Evolutionary conservation across 805 yeast species (phyloP).

Genomic region (Nakazawaea holstii): DNA sequence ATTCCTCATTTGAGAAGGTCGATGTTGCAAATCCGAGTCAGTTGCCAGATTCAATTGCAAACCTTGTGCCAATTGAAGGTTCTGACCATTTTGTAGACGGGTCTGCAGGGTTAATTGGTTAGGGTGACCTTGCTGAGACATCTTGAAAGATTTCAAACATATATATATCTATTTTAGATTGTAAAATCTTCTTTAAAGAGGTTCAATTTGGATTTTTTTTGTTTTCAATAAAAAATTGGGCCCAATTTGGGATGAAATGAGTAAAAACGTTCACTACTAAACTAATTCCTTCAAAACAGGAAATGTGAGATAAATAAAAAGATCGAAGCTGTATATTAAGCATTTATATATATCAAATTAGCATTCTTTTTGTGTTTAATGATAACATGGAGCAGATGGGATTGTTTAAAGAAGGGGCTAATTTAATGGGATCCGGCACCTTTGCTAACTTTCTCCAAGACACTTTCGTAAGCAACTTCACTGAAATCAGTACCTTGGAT

Average conservation of each 20-base stretch:
- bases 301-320: not conserved
- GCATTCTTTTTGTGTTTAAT: no score
- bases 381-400: no score
- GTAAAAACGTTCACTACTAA: not conserved
- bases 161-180: no score
- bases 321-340: not conserved
- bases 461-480: conserved; percentile 93
- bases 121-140: not conserved
- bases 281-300: not conserved
- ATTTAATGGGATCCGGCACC: conserved; percentile 61
- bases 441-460: conserved; percentile 82
- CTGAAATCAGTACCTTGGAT: conserved; percentile 97
- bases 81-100: not conserved
- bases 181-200: not conserved
- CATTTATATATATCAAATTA: no score
- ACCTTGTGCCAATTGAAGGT: not conserved
- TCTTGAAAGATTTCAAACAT: not conserved
- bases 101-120: not conserved
- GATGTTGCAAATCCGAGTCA: not conserved
- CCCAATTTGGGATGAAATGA: no score
- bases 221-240: no score
- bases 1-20: not conserved
- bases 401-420: not conserved
- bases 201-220: not conserved
- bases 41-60: not conserved